Percentiles rank a stretch among this genome's conserved stretches.
phyloP scores from a whole-genome alignment of 2,329 filamentous ascomycete species.

The Huntiella decipiens region DNA sequence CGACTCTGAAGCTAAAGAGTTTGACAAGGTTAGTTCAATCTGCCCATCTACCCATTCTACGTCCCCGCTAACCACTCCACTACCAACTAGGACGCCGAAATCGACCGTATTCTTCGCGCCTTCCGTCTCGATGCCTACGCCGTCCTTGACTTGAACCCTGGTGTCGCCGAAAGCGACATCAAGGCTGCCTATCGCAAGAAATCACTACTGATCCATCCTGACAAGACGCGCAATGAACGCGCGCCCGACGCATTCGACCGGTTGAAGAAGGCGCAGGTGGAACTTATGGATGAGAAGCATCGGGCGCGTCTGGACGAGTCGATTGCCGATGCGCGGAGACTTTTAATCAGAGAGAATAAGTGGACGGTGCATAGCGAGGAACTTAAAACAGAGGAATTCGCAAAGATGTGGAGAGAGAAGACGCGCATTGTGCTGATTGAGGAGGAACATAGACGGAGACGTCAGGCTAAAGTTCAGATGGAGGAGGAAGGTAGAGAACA shows the following conservation, averaged over 20 bases:
- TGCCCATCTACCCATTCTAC: background rate
- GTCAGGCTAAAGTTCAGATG: conserved; percentile 85
- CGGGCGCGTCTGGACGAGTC: conserved; percentile 76
- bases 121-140: conserved; percentile 72
- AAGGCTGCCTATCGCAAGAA: conserved; percentile 88
- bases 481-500: conserved; percentile 88
- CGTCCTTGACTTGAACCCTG: conserved; percentile 85
- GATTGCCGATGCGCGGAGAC: conserved; percentile 86
- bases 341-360: conserved; percentile 85
- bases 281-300: conserved; percentile 86
- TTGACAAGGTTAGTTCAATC: conserved; percentile 49
- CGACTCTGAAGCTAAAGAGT: conserved; percentile 72
- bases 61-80: background rate
- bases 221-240: conserved; percentile 81
- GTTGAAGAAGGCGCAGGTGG: conserved; percentile 81
- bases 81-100: conserved; percentile 60
- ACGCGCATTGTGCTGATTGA: conserved; percentile 78
- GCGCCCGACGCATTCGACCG: conserved; percentile 94
- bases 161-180: conserved; percentile 90
- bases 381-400: conserved; percentile 67
- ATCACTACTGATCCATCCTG: conserved; percentile 95
- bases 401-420: conserved; percentile 76
- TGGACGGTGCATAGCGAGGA: conserved; percentile 80
- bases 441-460: conserved; percentile 65
- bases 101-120: conserved; percentile 78